Evolutionary conservation across 2,329 filamentous ascomycete species (phyloP), one percentile per base, ranked within the genome.

Genomic region (Aspergillus sp.): DNA sequence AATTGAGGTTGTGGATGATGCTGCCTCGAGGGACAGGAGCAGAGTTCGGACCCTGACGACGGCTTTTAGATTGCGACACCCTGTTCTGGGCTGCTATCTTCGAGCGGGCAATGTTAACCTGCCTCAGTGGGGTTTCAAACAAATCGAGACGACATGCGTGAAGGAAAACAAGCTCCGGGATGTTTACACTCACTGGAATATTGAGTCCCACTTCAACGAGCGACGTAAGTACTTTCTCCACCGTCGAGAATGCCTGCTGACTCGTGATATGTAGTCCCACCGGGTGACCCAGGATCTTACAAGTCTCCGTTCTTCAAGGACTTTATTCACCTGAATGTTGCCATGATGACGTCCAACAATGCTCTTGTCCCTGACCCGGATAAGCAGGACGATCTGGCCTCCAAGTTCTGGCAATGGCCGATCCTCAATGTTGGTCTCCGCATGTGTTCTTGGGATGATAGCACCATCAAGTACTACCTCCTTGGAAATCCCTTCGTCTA

Each of bases 301-400:
- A 95, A 89, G 77, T 97, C 93, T 33, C 94, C 95, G 2, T 99
- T 99, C 81, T 80, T 96, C 67, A 92, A 95, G 69, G 94, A 99
- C 73, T 99, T 99, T 66, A 87, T 99, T 58, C 94, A 99, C 72
- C 79, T 97, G 56, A 99, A 99, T 70, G 94, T 99, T 56, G 94
- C 94, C 57, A 99, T 99, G 94, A 96, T 97, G 93, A 99, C 94
- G 3, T 97, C 94, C 36, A 99, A 99, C 82, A 99, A 99, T 68
- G 94, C 94, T 20, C 84, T 99, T 43, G 90, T 99, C 17, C 94
- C 94, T 3, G 94, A 99, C 67, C 93, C 94, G 4, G 94, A 99
- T 73, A 99, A 99, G 82, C 94, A 99, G 73, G 94, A 99, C 66
- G 94, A 99, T 67, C 84, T 99, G 45, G 94, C 94, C 30, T 99